These are phyloP conservation scores for Colletotrichum trifolii DNA, from an alignment of 2,329 filamentous ascomycete genomes.

Conservation along the genomic window DNA sequence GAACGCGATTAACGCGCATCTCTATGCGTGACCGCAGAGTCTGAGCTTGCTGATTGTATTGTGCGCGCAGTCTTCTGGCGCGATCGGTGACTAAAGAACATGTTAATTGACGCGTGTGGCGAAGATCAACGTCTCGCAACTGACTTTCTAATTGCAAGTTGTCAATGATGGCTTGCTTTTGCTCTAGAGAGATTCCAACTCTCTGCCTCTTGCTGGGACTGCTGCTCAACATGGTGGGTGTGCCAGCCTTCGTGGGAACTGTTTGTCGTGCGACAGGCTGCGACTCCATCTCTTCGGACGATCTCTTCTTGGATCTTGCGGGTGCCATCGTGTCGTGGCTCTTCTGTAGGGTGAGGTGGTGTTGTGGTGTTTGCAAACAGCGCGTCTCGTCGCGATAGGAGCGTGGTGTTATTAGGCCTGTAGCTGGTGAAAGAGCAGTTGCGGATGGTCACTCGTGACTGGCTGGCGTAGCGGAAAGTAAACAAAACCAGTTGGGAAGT, in stretches of 20 bases:
- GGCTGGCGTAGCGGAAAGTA: constrained; percentile 39
- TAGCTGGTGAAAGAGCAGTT: not conserved
- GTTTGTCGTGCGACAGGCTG: constrained; percentile 38
- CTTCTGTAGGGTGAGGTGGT: constrained; percentile 40
- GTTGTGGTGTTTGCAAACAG: constrained; percentile 3
- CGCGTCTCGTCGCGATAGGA: constrained; percentile 19
- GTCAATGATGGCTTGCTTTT: constrained; percentile 89
- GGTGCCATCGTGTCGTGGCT: constrained; percentile 55
- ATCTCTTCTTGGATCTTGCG: constrained; percentile 51
- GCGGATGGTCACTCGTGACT: constrained; percentile 34
- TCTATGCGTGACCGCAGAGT: constrained; percentile 88
- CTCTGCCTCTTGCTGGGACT: constrained; percentile 73
- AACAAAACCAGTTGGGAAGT: constrained; percentile 38
- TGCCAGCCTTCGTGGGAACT: constrained; percentile 47
- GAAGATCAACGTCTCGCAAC: constrained; percentile 43
- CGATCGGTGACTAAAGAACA: constrained; percentile 79
- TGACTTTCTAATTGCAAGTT: constrained; percentile 90
- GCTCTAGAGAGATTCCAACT: constrained; percentile 71
- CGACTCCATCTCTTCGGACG: constrained; percentile 40
- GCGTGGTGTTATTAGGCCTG: constrained; percentile 16
- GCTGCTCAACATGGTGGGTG: constrained; percentile 54
- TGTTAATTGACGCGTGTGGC: constrained; percentile 35
- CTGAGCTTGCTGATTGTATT: constrained; percentile 89
- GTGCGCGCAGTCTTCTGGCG: constrained; percentile 85
- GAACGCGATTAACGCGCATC: constrained; percentile 93